phyloP scores from a whole-genome alignment of 345 rosid species.

The Gossypium australe region DNA sequence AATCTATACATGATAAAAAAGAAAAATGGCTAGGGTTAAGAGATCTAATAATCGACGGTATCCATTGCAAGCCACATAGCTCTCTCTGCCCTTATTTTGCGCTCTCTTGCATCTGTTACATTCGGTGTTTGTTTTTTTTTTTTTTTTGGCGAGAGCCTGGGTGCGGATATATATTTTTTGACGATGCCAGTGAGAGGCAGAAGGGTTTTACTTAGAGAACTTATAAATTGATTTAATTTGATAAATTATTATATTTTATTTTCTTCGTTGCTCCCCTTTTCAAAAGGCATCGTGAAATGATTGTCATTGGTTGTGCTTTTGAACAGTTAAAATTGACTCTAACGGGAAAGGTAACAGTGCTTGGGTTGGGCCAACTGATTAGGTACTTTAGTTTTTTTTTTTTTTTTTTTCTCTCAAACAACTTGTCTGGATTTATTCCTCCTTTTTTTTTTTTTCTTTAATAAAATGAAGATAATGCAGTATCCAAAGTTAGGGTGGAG shows the following conservation, averaged over 20 bases:
- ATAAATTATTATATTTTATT: background rate
- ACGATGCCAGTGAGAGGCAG: background rate
- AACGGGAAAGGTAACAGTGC: background rate
- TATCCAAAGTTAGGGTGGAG: background rate
- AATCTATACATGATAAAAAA: conserved; percentile 9
- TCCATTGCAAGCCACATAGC: conserved; percentile 20
- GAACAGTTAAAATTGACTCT: background rate
- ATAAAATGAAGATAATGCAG: background rate
- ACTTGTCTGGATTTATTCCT: background rate
- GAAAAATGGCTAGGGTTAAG: conserved; percentile 20
- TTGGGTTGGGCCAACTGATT: background rate
- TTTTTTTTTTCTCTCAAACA: background rate
- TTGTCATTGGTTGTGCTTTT: conserved; percentile 1
- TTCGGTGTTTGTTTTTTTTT: background rate
- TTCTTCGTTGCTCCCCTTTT: background rate
- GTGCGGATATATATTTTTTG: background rate
- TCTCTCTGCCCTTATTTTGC: background rate
- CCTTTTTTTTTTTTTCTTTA: background rate
- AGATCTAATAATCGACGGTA: conserved; percentile 44
- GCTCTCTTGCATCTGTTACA: conserved; percentile 1
- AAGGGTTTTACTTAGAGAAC: background rate
- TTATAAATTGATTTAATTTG: background rate
- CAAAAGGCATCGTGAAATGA: background rate
- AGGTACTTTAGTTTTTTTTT: background rate
- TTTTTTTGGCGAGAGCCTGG: too few species aligned